Conservation (phyloP, 2,329 filamentous ascomycete genomes). For the Sporothrix globosa region DNA sequence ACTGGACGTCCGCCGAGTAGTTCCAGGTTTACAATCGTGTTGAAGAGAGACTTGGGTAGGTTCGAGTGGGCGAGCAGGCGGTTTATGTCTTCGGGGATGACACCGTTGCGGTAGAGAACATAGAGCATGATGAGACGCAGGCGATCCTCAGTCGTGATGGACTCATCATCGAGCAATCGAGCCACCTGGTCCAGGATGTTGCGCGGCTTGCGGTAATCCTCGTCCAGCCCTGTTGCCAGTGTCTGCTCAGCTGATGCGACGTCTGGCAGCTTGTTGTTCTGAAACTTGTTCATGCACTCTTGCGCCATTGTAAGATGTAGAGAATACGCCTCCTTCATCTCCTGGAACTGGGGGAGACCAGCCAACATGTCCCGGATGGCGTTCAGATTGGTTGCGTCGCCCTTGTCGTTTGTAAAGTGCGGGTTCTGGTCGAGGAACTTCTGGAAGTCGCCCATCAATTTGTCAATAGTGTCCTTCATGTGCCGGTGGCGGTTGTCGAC, state of each 20-base stretch:
- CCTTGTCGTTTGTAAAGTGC: conserved; percentile 78
- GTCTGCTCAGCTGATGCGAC: conserved; percentile 88
- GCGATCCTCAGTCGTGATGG: conserved; percentile 71
- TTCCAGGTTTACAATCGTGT: conserved; percentile 76
- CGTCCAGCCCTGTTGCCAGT: conserved; percentile 87
- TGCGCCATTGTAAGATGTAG: conserved; percentile 95
- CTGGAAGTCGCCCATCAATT: conserved; percentile 88
- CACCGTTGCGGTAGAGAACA: conserved; percentile 80
- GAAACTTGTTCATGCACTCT: conserved; percentile 93
- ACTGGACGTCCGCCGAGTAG: conserved; percentile 76
- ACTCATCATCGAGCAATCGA: conserved; percentile 83
- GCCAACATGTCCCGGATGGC: conserved; percentile 97
- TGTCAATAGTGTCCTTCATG: conserved; percentile 97
- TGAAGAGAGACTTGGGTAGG: conserved; percentile 72
- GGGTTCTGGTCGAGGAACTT: conserved; percentile 90
- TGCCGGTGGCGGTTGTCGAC: conserved; percentile 90
- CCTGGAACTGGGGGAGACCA: conserved; percentile 89
- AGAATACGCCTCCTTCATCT: conserved; percentile 93
- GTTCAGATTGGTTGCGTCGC: conserved; percentile 75
- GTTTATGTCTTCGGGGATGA: conserved; percentile 80
- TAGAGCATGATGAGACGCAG: conserved; percentile 85
- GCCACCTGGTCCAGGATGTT: conserved; percentile 84
- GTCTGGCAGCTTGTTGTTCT: conserved; percentile 81
- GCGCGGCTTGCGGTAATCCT: conserved; percentile 89
- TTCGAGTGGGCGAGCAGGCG: conserved; percentile 82